Evolutionary conservation across 2,329 filamentous ascomycete species (phyloP).

Genomic region (Ophiostoma montium): DNA sequence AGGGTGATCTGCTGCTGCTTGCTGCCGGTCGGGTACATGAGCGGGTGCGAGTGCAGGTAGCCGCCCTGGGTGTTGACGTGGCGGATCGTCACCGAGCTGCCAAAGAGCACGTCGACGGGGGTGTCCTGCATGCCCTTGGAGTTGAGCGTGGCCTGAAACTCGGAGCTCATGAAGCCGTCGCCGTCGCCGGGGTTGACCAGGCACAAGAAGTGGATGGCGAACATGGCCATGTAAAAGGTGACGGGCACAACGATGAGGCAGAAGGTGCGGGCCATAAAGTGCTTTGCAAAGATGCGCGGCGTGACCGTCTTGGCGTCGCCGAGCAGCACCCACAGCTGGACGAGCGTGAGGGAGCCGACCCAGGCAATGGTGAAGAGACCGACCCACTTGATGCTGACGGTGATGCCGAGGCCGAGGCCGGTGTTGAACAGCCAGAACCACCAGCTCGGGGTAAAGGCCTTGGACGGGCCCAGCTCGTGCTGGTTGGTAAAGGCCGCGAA

Average conservation of each 20-base stretch:
- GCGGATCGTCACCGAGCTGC: slow-evolving; percentile 72
- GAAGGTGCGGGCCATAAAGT: slow-evolving; percentile 81
- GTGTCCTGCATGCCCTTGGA: slow-evolving; percentile 94
- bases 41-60: slow-evolving; percentile 88
- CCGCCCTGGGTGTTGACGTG: slow-evolving; percentile 97
- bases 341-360: slow-evolving; percentile 78
- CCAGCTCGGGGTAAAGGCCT: slow-evolving; percentile 82
- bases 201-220: slow-evolving; percentile 89
- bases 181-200: slow-evolving; percentile 91
- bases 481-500: slow-evolving; percentile 94
- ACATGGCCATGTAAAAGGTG: slow-evolving; percentile 92
- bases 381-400: slow-evolving; percentile 96
- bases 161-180: slow-evolving; percentile 98
- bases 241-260: slow-evolving; percentile 81
- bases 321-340: slow-evolving; percentile 91
- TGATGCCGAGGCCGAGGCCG: slow-evolving; percentile 77
- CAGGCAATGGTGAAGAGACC: slow-evolving; percentile 97
- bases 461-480: slow-evolving; percentile 78
- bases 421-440: slow-evolving; percentile 95
- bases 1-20: slow-evolving; percentile 98
- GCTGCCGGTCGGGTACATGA: slow-evolving; percentile 96
- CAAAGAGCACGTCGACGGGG: slow-evolving; percentile 79
- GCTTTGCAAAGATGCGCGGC: slow-evolving; percentile 77
- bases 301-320: slow-evolving; percentile 81
- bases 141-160: slow-evolving; percentile 96